These are phyloP conservation scores for Medicago lupulina DNA, from an alignment of 306 rosid species.

Conservation along the genomic window DNA sequence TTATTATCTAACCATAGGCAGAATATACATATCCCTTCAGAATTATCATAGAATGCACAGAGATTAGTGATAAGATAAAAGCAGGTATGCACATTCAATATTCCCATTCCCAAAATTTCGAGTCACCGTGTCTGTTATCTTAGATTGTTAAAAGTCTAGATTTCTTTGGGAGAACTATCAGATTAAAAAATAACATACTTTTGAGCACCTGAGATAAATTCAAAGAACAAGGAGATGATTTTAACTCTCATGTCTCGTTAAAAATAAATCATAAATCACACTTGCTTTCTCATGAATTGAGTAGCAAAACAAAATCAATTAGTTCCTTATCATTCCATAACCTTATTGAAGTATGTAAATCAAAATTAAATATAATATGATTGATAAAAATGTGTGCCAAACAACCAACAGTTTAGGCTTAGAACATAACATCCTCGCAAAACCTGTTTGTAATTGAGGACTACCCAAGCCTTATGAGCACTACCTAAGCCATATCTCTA, in stretches of 20 bases:
- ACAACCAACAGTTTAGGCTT: neutral
- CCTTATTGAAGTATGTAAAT: neutral
- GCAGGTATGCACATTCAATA: neutral
- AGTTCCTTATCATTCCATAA: neutral
- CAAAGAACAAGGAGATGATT: neutral
- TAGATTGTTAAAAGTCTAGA: neutral
- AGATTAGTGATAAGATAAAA: neutral
- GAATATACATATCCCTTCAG: slow-evolving; percentile 28
- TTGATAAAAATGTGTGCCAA: slow-evolving; percentile 4
- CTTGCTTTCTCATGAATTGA: slow-evolving; percentile 13
- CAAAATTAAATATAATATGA: slow-evolving; percentile 3
- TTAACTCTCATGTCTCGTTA: neutral
- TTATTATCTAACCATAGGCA: slow-evolving; percentile 22
- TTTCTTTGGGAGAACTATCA: neutral
- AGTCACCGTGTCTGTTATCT: neutral
- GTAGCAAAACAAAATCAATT: slow-evolving; percentile 1
- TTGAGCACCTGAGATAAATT: neutral
- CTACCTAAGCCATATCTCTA: slow-evolving; percentile 4
- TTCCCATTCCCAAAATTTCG: neutral
- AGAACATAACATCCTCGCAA: neutral
- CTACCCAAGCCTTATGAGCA: neutral
- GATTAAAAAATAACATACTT: neutral
- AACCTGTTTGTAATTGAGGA: neutral
- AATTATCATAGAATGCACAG: slow-evolving; percentile 28
- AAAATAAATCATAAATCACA: neutral